Percentiles rank a stretch among this genome's conserved stretches.
These are phyloP conservation scores for Bryum argenteum DNA, from an alignment of 225 moss, liverwort and hornwort genomes.

Conservation along the genomic window DNA sequence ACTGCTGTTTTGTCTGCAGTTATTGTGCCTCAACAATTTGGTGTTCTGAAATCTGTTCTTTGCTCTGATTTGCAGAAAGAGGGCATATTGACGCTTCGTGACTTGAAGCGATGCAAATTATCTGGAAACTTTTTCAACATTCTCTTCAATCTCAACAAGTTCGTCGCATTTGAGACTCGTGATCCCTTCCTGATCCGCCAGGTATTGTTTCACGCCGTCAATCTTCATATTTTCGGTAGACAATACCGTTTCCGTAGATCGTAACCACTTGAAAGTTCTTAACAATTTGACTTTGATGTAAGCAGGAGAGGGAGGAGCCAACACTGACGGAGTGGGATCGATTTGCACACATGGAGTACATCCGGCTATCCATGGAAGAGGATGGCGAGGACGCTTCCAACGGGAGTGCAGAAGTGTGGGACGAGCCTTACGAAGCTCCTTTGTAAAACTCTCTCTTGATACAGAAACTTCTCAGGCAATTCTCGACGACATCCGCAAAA, in stretches of 20 bases:
- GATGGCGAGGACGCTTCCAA: conserved; percentile 99
- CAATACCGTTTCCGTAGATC: too few species aligned
- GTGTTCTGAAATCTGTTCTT: conserved; percentile 15
- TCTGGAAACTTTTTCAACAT: conserved; percentile 99
- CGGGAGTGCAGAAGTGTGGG: conserved; percentile 99
- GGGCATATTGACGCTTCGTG: conserved; percentile 93
- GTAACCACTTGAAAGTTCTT: too few species aligned
- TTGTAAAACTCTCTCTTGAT: conserved; percentile 47
- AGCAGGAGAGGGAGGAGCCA: conserved; percentile 97
- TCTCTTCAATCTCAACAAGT: conserved; percentile 70
- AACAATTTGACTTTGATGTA: not conserved
- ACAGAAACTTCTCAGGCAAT: conserved; percentile 14
- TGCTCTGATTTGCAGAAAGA: conserved; percentile 69
- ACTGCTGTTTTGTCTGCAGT: too few species aligned
- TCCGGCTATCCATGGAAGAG: conserved; percentile 98
- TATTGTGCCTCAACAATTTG: too few species aligned
- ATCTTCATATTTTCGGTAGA: too few species aligned
- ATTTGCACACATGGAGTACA: conserved; percentile 82
- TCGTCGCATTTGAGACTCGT: conserved; percentile 66
- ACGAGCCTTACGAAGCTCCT: conserved; percentile 95
- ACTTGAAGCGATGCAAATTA: conserved; percentile 95
- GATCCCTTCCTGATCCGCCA: conserved; percentile 98
- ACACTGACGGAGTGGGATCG: conserved; percentile 54
- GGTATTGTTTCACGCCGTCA: conserved; percentile 43
- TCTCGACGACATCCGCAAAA: not conserved